A percentile compares a stretch with the other conserved stretches of the same genome.
Evolutionary conservation across 495 filamentous ascomycete species (phyloP).

Genomic region (Aspergillus biplanus): DNA sequence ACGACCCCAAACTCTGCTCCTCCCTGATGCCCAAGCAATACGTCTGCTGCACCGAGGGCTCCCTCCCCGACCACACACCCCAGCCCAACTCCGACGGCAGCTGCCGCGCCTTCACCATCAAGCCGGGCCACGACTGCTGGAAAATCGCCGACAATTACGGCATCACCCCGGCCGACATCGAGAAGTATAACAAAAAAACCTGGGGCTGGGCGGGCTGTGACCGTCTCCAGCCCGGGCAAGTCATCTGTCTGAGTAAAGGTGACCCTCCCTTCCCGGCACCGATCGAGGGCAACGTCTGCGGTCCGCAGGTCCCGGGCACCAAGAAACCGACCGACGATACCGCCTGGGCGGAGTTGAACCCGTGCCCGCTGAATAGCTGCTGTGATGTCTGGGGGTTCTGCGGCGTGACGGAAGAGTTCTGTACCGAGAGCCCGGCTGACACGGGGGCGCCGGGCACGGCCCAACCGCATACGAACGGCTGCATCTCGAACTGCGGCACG

Average conservation of each 20-base stretch:
- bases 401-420: constrained; percentile 53
- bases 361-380: constrained; percentile 34
- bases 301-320: constrained; percentile 46
- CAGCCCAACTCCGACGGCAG: constrained; percentile 45
- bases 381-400: constrained; percentile 38
- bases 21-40: constrained; percentile 35
- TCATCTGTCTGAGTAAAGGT: constrained; percentile 27
- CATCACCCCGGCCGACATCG: constrained; percentile 27
- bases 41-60: constrained; percentile 52
- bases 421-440: constrained; percentile 30
- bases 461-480: constrained; percentile 36
- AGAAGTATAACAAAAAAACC: constrained; percentile 42
- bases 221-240: not conserved
- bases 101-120: constrained; percentile 40
- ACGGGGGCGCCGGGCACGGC: constrained; percentile 44
- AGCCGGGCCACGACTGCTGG: constrained; percentile 33
- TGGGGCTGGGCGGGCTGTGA: constrained; percentile 21
- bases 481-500: constrained; percentile 51
- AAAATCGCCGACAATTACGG: not conserved
- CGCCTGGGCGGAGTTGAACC: constrained; percentile 28
- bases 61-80: constrained; percentile 41
- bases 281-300: constrained; percentile 43
- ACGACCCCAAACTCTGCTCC: constrained; percentile 36
- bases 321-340: constrained; percentile 20
- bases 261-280: constrained; percentile 45